Conservation (phyloP, 78 protist genomes). For the Planoprotostelium fungivorum region DNA sequence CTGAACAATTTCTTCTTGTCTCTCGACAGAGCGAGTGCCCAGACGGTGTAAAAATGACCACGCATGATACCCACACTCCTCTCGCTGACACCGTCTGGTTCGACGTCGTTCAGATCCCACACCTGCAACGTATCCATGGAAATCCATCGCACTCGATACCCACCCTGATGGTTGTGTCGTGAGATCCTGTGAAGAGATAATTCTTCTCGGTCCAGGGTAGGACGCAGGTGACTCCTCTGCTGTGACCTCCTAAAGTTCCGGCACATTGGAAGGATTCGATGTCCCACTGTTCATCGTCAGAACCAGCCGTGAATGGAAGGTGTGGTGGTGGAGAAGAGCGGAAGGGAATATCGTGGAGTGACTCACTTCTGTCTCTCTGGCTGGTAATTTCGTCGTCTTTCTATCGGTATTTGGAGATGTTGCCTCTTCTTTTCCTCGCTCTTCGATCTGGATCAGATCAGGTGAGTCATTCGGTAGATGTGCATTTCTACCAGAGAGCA, state of each 20-base stretch:
- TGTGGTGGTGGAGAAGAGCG: no score
- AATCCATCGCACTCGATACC: no score
- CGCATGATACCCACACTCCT: not conserved
- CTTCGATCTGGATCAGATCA: no score
- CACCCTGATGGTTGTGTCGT: constrained; percentile 34
- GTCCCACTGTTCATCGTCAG: not conserved
- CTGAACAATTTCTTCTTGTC: constrained; percentile 37
- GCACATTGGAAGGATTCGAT: not conserved
- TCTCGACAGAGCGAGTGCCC: constrained; percentile 27
- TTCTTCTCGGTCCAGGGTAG: not conserved
- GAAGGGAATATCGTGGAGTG: no score
- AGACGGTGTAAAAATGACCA: constrained; percentile 35
- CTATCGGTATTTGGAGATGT: no score
- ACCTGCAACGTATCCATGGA: no score
- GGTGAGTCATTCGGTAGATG: no score
- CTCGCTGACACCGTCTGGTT: not conserved
- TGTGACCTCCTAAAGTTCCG: not conserved
- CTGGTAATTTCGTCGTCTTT: no score
- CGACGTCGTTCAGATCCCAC: not conserved
- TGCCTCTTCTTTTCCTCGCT: not conserved
- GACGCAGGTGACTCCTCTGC: not conserved
- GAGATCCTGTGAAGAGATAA: constrained; percentile 43
- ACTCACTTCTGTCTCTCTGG: no score
- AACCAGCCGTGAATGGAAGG: no score
- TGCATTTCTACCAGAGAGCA: no score